These are phyloP conservation scores for Amanita brunnescens DNA, from an alignment of 768 basidiomycete genomes.

Conservation along the genomic window DNA sequence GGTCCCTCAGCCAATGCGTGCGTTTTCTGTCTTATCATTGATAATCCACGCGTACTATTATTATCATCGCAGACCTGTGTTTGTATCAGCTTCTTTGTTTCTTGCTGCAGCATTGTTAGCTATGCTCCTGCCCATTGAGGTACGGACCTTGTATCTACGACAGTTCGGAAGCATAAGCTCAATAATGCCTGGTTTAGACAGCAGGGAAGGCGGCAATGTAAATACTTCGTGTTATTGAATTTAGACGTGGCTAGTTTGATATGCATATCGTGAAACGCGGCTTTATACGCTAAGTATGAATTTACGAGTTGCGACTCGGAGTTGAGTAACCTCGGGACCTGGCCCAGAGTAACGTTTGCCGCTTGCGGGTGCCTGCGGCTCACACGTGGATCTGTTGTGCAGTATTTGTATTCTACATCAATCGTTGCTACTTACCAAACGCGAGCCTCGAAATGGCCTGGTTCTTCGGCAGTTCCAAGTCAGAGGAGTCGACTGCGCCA, in stretches of 20 bases:
- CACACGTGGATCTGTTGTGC: too few species aligned
- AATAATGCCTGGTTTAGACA: neutral
- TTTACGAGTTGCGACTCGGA: too few species aligned
- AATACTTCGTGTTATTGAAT: neutral
- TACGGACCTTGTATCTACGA: slow-evolving; percentile 8
- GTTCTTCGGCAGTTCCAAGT: slow-evolving; percentile 24
- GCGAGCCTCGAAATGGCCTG: slow-evolving; percentile 28
- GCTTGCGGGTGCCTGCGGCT: too few species aligned
- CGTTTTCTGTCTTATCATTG: slow-evolving; percentile 2
- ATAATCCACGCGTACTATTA: neutral
- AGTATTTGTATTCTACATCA: too few species aligned
- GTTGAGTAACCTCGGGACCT: too few species aligned
- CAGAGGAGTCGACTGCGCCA: slow-evolving; percentile 21
- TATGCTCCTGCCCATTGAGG: slow-evolving; percentile 41
- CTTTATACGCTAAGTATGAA: too few species aligned
- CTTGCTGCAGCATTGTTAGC: slow-evolving; percentile 30
- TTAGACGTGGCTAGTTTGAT: too few species aligned
- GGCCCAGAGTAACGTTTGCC: too few species aligned
- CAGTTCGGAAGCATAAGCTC: neutral
- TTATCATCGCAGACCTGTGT: slow-evolving; percentile 31
- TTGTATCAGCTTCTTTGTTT: slow-evolving; percentile 39
- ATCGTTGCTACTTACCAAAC: too few species aligned
- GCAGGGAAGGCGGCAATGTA: slow-evolving; percentile 2
- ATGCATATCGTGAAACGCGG: too few species aligned
- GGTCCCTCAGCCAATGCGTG: slow-evolving; percentile 29